These are phyloP conservation scores for Akanthomyces lecanii DNA, from an alignment of 2,329 filamentous ascomycete genomes.

Conservation along the genomic window DNA sequence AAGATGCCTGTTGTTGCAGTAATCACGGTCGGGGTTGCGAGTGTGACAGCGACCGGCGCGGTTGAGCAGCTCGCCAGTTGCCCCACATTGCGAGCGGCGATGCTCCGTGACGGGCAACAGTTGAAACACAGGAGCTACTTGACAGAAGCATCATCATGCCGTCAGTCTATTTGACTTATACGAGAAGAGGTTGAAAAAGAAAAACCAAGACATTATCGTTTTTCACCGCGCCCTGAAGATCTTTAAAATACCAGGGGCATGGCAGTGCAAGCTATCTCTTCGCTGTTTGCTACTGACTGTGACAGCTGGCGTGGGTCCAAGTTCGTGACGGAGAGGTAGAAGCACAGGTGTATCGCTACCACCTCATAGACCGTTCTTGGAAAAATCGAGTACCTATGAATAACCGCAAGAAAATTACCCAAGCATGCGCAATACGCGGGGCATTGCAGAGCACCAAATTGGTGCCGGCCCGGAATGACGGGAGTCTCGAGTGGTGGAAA, in stretches of 20 bases:
- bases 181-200: too few relatives aligned
- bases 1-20: background rate
- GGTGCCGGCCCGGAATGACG: background rate
- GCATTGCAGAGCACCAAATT: background rate
- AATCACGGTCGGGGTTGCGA: background rate
- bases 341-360: background rate
- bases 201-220: too few relatives aligned
- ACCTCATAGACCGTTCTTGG: too few relatives aligned
- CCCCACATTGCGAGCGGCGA: constrained; percentile 4
- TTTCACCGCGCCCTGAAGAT: too few relatives aligned
- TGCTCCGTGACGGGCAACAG: background rate
- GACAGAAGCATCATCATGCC: too few relatives aligned
- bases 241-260: too few relatives aligned
- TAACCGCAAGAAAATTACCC: background rate
- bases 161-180: too few relatives aligned
- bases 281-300: background rate
- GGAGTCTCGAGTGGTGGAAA: too few relatives aligned
- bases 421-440: background rate
- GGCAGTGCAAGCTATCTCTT: too few relatives aligned
- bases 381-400: background rate
- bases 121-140: background rate
- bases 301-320: background rate
- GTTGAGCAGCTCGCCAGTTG: background rate
- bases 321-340: background rate
- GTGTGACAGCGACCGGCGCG: background rate